Evolutionary conservation across 345 rosid genomes (phyloP).

Genomic region (Eucalyptus marginata): DNA sequence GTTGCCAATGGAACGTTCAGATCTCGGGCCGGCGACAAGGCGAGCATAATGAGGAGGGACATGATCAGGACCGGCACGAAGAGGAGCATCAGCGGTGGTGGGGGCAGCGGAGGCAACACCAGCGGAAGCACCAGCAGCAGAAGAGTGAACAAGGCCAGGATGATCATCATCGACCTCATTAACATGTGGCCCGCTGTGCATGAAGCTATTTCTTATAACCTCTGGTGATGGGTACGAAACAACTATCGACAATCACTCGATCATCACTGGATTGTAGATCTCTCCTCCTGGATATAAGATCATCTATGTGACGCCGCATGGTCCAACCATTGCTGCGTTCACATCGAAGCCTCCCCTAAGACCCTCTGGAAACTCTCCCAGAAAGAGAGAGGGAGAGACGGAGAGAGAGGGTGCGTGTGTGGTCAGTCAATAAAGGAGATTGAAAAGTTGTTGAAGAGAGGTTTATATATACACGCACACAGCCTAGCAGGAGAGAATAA

Average conservation of each 20-base stretch:
- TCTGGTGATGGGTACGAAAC: not conserved
- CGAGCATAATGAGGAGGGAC: constrained; percentile 9
- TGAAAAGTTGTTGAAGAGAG: not conserved
- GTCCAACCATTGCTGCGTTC: not conserved
- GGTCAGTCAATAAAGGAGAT: not conserved
- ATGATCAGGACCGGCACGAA: constrained; percentile 17
- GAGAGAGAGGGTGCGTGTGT: not conserved
- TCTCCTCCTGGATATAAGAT: not conserved
- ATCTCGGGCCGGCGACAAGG: not conserved
- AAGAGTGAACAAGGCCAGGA: constrained; percentile 1
- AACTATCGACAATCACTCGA: not conserved
- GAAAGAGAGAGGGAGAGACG: not conserved
- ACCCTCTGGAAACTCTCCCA: not conserved
- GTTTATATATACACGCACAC: not conserved
- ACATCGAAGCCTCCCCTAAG: not conserved
- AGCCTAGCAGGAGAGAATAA: not conserved
- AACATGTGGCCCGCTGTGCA: not conserved
- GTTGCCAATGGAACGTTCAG: not conserved
- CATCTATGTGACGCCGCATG: not conserved
- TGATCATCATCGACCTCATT: not conserved
- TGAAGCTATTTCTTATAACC: not conserved
- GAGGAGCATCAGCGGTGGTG: constrained; percentile 20
- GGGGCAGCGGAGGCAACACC: constrained; percentile 19
- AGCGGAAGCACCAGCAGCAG: constrained; percentile 13
- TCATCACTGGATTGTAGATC: not conserved